Percentiles rank a stretch among this genome's conserved stretches.
These are phyloP conservation scores for Plenodomus tracheiphilus DNA, from an alignment of 2,329 filamentous ascomycete genomes.

Conservation along the genomic window DNA sequence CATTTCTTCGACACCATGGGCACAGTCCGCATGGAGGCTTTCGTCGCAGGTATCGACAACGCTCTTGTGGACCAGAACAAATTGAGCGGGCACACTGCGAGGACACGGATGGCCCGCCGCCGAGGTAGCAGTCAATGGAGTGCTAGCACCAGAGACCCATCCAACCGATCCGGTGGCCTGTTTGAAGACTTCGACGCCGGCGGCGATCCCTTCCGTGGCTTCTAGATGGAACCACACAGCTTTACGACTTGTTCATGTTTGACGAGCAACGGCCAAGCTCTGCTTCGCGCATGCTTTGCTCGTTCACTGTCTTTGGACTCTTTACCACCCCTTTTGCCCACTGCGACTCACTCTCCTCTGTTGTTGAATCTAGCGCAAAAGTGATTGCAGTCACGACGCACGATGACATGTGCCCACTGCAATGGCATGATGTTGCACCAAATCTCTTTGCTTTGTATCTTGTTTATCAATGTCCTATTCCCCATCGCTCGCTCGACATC, in stretches of 20 bases:
- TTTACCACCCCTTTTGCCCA: not conserved
- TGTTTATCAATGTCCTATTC: not conserved
- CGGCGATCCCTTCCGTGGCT: constrained; percentile 44
- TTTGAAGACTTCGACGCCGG: constrained; percentile 40
- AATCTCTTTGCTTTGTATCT: not conserved
- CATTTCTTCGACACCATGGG: constrained; percentile 84
- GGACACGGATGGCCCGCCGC: constrained; percentile 30
- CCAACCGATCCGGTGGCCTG: constrained; percentile 30
- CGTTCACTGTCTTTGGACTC: constrained; percentile 4
- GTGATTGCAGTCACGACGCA: not conserved
- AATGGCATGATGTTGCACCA: not conserved
- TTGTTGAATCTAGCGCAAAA: not conserved
- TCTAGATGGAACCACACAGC: constrained; percentile 21
- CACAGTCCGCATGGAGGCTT: constrained; percentile 95
- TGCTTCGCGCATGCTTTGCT: constrained; percentile 1
- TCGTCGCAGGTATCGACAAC: constrained; percentile 63
- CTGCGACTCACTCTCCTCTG: constrained; percentile 10
- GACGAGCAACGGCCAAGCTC: constrained; percentile 1
- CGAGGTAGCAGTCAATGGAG: constrained; percentile 44
- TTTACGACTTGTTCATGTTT: constrained; percentile 1
- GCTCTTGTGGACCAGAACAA: constrained; percentile 31
- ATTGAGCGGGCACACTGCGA: constrained; percentile 11
- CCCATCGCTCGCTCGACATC: constrained; percentile 5
- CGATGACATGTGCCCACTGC: constrained; percentile 2
- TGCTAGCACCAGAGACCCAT: constrained; percentile 34